Evolutionary conservation across 805 yeast genomes (phyloP).

Genomic region (Maudiozyma barnettii): DNA sequence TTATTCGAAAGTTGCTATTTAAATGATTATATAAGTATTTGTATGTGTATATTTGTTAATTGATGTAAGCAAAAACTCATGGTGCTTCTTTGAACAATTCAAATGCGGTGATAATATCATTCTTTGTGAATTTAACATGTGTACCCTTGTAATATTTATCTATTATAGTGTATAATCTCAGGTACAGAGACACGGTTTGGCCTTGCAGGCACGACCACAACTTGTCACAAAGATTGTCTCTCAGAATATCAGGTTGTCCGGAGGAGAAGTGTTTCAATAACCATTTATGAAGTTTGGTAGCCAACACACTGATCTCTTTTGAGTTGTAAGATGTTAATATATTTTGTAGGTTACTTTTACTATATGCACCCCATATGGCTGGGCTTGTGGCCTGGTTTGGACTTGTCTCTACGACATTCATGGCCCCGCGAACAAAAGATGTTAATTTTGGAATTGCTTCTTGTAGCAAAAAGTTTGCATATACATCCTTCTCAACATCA

Average conservation of each 20-base stretch:
- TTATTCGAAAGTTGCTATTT: no score
- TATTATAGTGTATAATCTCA: slow-evolving; percentile 45
- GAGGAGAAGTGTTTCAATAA: slow-evolving; percentile 45
- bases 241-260: slow-evolving; percentile 15
- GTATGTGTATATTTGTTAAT: no score
- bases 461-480: slow-evolving; percentile 38
- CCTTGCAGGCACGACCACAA: slow-evolving; percentile 67
- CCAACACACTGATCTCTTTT: slow-evolving; percentile 46
- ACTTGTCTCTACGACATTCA: slow-evolving; percentile 32
- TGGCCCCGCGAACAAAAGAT: slow-evolving; percentile 56
- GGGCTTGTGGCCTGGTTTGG: slow-evolving; percentile 32
- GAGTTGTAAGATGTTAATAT: slow-evolving; percentile 49
- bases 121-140: slow-evolving; percentile 41
- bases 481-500: slow-evolving; percentile 31
- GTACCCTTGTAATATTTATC: slow-evolving; percentile 47
- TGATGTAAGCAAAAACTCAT: not conserved
- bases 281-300: slow-evolving; percentile 45
- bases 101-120: slow-evolving; percentile 50
- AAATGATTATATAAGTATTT: no score
- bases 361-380: slow-evolving; percentile 54
- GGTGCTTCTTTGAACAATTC: slow-evolving; percentile 20
- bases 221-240: slow-evolving; percentile 43
- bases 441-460: slow-evolving; percentile 59
- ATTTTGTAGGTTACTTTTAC: slow-evolving; percentile 47
- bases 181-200: slow-evolving; percentile 46